These are phyloP conservation scores for Houttuynia cordata DNA, from an alignment of 164 flowering plant species.

Conservation along the genomic window DNA sequence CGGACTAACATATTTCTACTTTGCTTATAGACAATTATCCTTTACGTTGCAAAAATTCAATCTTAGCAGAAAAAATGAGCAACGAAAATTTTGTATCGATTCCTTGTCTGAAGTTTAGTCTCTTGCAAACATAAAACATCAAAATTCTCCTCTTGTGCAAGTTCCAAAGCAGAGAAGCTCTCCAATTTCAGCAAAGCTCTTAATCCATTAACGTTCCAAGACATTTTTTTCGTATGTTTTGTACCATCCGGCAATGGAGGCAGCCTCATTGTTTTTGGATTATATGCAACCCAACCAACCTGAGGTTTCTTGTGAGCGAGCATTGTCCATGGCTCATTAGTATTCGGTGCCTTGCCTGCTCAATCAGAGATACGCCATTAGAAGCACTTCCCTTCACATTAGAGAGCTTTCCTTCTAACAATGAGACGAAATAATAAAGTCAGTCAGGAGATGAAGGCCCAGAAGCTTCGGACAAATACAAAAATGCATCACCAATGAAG, in stretches of 20 bases:
- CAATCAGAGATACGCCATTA: conserved; percentile 10
- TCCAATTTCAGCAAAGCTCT: conserved; percentile 70
- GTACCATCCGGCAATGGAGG: conserved; percentile 41
- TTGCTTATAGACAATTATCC: too few relatives aligned
- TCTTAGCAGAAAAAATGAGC: neutral
- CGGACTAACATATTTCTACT: too few relatives aligned
- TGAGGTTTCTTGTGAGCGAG: conserved; percentile 95
- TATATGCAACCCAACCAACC: conserved; percentile 79
- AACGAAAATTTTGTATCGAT: neutral
- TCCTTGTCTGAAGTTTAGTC: conserved; percentile 85
- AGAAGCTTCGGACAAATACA: too few relatives aligned
- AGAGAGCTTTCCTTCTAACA: neutral
- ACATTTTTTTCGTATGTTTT: conserved; percentile 46
- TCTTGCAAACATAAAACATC: conserved; percentile 93
- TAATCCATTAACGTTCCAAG: conserved; percentile 98
- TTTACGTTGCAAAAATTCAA: neutral
- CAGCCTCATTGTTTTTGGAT: conserved; percentile 80
- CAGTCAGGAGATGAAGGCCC: neutral
- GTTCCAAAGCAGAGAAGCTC: conserved; percentile 51
- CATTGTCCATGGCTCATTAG: conserved; percentile 72
- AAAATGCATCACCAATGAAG: neutral
- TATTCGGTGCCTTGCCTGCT: conserved; percentile 10
- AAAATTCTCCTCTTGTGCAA: conserved; percentile 78
- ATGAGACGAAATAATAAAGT: neutral
- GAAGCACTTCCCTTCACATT: conserved; percentile 18